Evolutionary conservation across 2,329 filamentous ascomycete genomes (phyloP), one percentile per base, ranked within the genome.

Genomic region (Fusarium verrucosum): DNA sequence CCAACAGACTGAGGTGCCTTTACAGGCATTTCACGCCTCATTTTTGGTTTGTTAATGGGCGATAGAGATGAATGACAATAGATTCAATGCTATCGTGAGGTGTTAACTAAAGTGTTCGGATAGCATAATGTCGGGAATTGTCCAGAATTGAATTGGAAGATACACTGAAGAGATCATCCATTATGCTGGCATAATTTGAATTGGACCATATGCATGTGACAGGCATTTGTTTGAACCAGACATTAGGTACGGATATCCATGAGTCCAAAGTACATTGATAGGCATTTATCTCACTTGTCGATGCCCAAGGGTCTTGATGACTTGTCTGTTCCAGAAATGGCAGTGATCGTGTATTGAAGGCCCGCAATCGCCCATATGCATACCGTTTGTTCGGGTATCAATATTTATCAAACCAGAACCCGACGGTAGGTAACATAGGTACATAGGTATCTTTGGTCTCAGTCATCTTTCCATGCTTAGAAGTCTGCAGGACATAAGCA

Each of bases 11-110:
- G n/a, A n/a, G n/a, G n/a, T n/a, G 42, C n/a, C 30, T 47, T 40
- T 56, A 35, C 37, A 56, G 46, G 47, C 58, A 56, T 59, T 58
- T 32, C 41, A 33, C 56, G 58, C 58, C 58, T 61, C 57, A 44
- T 51, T 56, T 53, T 56, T 30, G 17, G 25, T 9, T 50, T 57
- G 50, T 62, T 38, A 59, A 53, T 59, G n/a, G 25, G 40, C 26
- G 23, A 50, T 23, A 22, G 35, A 45, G 50, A 38, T 32, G 28
- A 32, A 30, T 52, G 40, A 45, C 50, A 33, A 20, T 17, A n/a
- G 13, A 28, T 20, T 45, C 10, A 19, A 45, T 54, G 17, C 19
- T 50, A 10, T 35, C 13, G 36, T 23, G 28, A 25, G 26, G 7
- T 11, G 30, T 32, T 32, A 32, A 32, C 16, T 16, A n/a, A 16